A percentile compares a stretch with the other conserved stretches of the same genome.
phyloP scores from a whole-genome alignment of 1,139 yeast genomes.

The Yamadazyma pseudoaaseri region DNA sequence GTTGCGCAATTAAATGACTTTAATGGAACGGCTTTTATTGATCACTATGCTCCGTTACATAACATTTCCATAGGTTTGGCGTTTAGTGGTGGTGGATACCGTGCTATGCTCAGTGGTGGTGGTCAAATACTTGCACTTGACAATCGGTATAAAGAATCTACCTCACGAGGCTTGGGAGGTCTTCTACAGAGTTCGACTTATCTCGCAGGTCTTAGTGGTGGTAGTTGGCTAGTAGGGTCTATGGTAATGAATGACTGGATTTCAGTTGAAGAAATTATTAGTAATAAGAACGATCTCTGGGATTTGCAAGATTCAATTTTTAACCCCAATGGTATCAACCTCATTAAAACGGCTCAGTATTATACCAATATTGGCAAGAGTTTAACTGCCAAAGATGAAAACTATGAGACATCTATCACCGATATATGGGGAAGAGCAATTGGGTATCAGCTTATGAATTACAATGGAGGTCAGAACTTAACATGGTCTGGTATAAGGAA shows the following conservation, averaged over 20 bases:
- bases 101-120: slow-evolving; percentile 47
- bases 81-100: slow-evolving; percentile 47
- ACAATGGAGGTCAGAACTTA: slow-evolving; percentile 27
- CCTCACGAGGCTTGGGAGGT: slow-evolving; percentile 36
- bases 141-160: slow-evolving; percentile 26
- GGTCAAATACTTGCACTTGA: slow-evolving; percentile 41
- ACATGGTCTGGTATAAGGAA: slow-evolving; percentile 41
- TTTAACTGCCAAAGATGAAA: slow-evolving; percentile 33
- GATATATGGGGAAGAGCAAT: slow-evolving; percentile 48
- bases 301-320: slow-evolving; percentile 38
- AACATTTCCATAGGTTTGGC: slow-evolving; percentile 43
- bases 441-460: slow-evolving; percentile 33
- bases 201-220: slow-evolving; percentile 44
- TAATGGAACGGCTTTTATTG: slow-evolving; percentile 30
- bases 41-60: slow-evolving; percentile 21
- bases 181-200: slow-evolving; percentile 39
- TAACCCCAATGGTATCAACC: slow-evolving; percentile 38
- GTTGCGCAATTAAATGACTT: slow-evolving; percentile 34
- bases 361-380: slow-evolving; percentile 29
- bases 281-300: slow-evolving; percentile 32
- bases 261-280: slow-evolving; percentile 34
- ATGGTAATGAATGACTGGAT: slow-evolving; percentile 38
- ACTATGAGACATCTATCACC: slow-evolving; percentile 37
- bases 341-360: slow-evolving; percentile 33
- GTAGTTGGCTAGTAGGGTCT: slow-evolving; percentile 44